Conservation (phyloP, 2,329 filamentous ascomycete genomes). For the Beauveria brongniartii region DNA sequence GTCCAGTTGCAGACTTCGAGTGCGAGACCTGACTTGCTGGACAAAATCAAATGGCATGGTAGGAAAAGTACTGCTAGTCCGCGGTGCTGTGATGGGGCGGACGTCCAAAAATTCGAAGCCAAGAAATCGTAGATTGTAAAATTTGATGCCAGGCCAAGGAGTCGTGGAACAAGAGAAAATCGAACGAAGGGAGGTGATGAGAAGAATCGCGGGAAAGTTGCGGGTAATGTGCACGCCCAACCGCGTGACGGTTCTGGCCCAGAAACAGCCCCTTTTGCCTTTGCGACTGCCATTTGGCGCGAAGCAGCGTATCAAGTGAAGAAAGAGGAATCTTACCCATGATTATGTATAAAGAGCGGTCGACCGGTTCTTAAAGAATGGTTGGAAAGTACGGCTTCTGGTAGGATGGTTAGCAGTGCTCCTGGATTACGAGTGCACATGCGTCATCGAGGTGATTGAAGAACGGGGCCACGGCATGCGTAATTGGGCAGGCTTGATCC, state of each 20-base stretch:
- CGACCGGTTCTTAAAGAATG: conserved; percentile 21
- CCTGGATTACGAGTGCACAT: not conserved
- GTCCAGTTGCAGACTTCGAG: conserved; percentile 43
- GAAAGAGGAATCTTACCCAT: conserved; percentile 33
- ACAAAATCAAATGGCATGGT: conserved; percentile 35
- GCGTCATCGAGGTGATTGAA: not conserved
- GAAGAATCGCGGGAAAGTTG: not conserved
- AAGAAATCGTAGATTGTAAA: conserved; percentile 39
- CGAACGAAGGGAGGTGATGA: not conserved
- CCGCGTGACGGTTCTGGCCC: not conserved
- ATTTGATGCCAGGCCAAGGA: conserved; percentile 25
- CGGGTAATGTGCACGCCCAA: not conserved
- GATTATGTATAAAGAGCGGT: conserved; percentile 31
- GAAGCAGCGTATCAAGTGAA: conserved; percentile 13
- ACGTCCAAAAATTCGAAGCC: conserved; percentile 28
- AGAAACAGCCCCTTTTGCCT: conserved; percentile 17
- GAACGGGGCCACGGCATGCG: not conserved
- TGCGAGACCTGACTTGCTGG: conserved; percentile 35
- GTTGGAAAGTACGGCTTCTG: conserved; percentile 25
- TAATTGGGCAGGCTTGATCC: not conserved
- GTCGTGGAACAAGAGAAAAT: not conserved
- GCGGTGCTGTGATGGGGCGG: conserved; percentile 16
- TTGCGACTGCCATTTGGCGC: conserved; percentile 19
- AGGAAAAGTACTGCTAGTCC: conserved; percentile 17
- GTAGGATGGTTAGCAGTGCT: not conserved